phyloP scores from a whole-genome alignment of 768 basidiomycete genomes.

The Calvatia gigantea region DNA sequence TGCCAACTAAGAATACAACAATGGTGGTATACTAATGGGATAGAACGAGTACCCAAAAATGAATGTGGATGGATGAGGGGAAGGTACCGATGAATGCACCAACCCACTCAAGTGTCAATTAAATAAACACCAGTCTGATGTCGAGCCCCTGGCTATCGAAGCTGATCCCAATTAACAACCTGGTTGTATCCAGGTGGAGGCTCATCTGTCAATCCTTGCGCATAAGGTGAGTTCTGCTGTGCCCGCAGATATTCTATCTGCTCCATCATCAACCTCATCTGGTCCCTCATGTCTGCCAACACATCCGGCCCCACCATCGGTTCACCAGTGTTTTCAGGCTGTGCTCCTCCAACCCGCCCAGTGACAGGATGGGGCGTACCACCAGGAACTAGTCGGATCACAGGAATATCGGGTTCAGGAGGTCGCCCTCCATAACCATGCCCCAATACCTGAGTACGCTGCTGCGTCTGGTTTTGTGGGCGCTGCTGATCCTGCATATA shows the following conservation, averaged over 20 bases:
- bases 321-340: not conserved
- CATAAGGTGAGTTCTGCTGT: slow-evolving; percentile 27
- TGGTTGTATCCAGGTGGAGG: slow-evolving; percentile 28
- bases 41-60: not conserved
- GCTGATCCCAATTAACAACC: not conserved
- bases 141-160: too few relatives aligned
- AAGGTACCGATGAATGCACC: too few relatives aligned
- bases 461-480: not conserved
- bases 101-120: not conserved
- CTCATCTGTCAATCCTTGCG: slow-evolving; percentile 27
- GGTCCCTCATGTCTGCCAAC: slow-evolving; percentile 24
- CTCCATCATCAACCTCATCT: slow-evolving; percentile 22
- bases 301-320: not conserved
- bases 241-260: slow-evolving; percentile 24
- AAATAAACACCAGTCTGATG: not conserved
- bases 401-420: not conserved
- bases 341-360: not conserved
- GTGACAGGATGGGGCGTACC: not conserved
- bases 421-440: slow-evolving; percentile 5
- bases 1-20: not conserved
- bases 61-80: not conserved
- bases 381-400: not conserved
- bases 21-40: not conserved
- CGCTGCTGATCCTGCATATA: not conserved
- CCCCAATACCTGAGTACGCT: not conserved